Evolutionary conservation across 2,329 filamentous ascomycete species (phyloP), one percentile per base, ranked within the genome.

Genomic region (Dichotomopilus funicola): DNA sequence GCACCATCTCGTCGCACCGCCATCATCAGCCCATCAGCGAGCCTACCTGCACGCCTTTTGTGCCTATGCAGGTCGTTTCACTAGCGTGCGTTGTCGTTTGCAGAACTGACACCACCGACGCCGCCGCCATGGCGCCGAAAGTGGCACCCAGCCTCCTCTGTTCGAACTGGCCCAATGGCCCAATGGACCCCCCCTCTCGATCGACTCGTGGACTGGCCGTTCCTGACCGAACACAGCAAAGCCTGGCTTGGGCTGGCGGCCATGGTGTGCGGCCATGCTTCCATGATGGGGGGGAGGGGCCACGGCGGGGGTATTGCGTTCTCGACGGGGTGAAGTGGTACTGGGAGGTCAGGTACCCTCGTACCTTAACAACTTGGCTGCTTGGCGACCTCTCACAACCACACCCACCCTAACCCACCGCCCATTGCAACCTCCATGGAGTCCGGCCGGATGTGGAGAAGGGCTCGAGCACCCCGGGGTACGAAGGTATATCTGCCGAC

Each of bases 401-500:
- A 27, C 19, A 27, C 19, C 19, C 19, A 27, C 19, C 19, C 19
- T 27, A 27, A 27, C 19, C 19, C 19, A 27, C 19, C 19, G 19
- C 19, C 19, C 19, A 27, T 27, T 27, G 19, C 19, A 27, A 27
- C 19, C 19, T 27, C 19, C 19, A 27, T 27, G 19, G 19, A 27
- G 19, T 27, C 19, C 19, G 19, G 19, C 19, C 10, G 47, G 44
- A 49, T 49, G 35, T 53, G 47, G 49, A 33, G 45, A 48, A 27
- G 54, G 43, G 62, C 56, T 61, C 57, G 60, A 62, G 62, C 62
- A 58, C 60, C 57, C 53, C 38, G 11, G 10, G 8, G 37, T 38
- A 38, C 12, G 2, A 4, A 51, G 36, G 52, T 61, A 63, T 61
- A 62, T 60, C 51, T 63, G 58, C 58, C 61, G 61, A 54, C 48